Evolutionary conservation across 2,329 filamentous ascomycete species (phyloP).

Genomic region (Penicillium sp.): DNA sequence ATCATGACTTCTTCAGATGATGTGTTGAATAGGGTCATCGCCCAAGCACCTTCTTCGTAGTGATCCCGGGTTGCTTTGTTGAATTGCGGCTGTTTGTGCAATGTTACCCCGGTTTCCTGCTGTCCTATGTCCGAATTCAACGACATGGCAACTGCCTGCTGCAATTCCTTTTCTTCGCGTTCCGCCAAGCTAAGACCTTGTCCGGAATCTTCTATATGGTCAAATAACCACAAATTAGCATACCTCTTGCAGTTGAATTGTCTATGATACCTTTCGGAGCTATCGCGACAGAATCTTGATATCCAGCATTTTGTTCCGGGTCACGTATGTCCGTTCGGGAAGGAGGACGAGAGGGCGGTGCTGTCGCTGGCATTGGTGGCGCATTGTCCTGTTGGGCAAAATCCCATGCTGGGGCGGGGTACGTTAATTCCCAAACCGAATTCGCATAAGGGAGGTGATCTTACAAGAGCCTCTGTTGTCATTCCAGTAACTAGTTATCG

Average conservation of each 20-base stretch:
- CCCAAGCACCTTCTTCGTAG: slow-evolving; percentile 57
- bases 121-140: slow-evolving; percentile 41
- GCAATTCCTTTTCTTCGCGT: slow-evolving; percentile 45
- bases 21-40: slow-evolving; percentile 51
- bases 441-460: neutral
- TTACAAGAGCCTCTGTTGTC: slow-evolving; percentile 29
- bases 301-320: slow-evolving; percentile 16
- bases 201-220: slow-evolving; percentile 19
- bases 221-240: slow-evolving; percentile 18
- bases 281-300: slow-evolving; percentile 25
- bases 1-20: slow-evolving; percentile 53
- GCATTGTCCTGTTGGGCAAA: slow-evolving; percentile 39
- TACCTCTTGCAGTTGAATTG: slow-evolving; percentile 4
- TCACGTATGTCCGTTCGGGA: slow-evolving; percentile 42
- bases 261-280: slow-evolving; percentile 30
- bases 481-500: slow-evolving; percentile 25
- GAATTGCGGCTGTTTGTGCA: slow-evolving; percentile 44
- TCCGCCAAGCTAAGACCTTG: slow-evolving; percentile 42
- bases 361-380: slow-evolving; percentile 35
- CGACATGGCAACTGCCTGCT: slow-evolving; percentile 49
- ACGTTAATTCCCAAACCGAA: neutral
- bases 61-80: slow-evolving; percentile 54
- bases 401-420: slow-evolving; percentile 33
- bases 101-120: slow-evolving; percentile 57
- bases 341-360: slow-evolving; percentile 48